Evolutionary conservation across 345 rosid genomes (phyloP), one percentile per base, ranked within the genome.

Genomic region (Dimocarpus longan): DNA sequence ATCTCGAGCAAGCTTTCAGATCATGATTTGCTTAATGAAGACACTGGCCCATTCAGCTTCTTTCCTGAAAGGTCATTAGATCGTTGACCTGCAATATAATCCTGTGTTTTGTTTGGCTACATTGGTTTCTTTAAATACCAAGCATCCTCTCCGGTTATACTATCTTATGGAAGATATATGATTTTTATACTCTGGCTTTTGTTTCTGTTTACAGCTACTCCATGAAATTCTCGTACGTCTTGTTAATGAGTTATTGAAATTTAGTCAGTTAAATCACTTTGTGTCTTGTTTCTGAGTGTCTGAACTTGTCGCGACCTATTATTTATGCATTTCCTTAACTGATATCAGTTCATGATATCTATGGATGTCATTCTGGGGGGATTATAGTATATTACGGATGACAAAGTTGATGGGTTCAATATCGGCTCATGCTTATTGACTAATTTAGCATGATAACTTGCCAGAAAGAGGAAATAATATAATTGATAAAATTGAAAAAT

Each of bases 1-100:
- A 93, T 95, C 82, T 84, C 97, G 73, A 95, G 98, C 88, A 95
- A 90, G 84, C 95, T 95, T 79, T 95, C 97, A 68, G 87, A 85
- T 77, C 83, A 70, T 76, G 92, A 91, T 88, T 77, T 89, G 85
- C 80, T 86, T 66, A 83, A 81, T 70, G 84, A 89, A 68, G 82
- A 84, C 60, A 84, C 80, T 76, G 80, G 84, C 70, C 89, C 79
- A 66, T 73, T 84, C 80, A 85, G 43, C 76, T 95, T 93, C 87
- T 87, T 79, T 76, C 97, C 98, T 76, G 98, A 90, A 84, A 91
- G 95, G 99, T 92, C 83, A 78, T 73, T 21, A 4, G 52, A 46
- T 50, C 63, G 52, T 48, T 68, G 46, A 76, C 54, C 37, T 71
- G 65, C 70, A 66, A 73, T 70, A 71, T 59, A 8, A 10, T 64